phyloP scores from a whole-genome alignment of 202 grass and related monocot species.

The Hordeum pubiflorum region DNA sequence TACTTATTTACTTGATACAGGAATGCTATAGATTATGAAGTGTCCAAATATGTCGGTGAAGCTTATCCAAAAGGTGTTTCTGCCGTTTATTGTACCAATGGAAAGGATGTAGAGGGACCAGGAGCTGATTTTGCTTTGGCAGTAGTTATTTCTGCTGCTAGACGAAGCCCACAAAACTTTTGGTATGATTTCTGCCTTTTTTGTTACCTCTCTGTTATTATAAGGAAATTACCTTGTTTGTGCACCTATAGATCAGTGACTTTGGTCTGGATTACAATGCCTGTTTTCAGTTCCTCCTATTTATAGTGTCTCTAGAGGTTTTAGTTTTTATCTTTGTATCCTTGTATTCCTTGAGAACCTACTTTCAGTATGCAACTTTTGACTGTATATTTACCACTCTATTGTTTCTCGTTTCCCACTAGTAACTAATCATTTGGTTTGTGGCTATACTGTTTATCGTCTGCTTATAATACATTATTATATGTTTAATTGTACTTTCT shows the following conservation, averaged over 20 bases:
- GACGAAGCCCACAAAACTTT: constrained; percentile 85
- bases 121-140: constrained; percentile 81
- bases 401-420: background rate
- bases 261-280: background rate
- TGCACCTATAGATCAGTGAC: background rate
- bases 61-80: constrained; percentile 85
- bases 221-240: constrained; percentile 2
- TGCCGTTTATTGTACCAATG: constrained; percentile 78
- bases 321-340: background rate
- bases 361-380: constrained; percentile 1
- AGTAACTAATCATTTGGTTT: constrained; percentile 4
- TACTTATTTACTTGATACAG: constrained; percentile 45
- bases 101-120: constrained; percentile 80
- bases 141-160: constrained; percentile 74
- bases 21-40: constrained; percentile 68
- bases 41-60: constrained; percentile 80
- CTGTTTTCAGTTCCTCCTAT: background rate
- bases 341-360: background rate
- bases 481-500: background rate
- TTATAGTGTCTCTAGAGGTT: background rate
- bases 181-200: constrained; percentile 47
- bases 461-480: background rate
- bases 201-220: background rate
- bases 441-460: background rate
- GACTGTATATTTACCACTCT: background rate